These are phyloP conservation scores for Phlyctochytrium bullatum DNA, from an alignment of 192 early-diverging fungal species.

Conservation along the genomic window DNA sequence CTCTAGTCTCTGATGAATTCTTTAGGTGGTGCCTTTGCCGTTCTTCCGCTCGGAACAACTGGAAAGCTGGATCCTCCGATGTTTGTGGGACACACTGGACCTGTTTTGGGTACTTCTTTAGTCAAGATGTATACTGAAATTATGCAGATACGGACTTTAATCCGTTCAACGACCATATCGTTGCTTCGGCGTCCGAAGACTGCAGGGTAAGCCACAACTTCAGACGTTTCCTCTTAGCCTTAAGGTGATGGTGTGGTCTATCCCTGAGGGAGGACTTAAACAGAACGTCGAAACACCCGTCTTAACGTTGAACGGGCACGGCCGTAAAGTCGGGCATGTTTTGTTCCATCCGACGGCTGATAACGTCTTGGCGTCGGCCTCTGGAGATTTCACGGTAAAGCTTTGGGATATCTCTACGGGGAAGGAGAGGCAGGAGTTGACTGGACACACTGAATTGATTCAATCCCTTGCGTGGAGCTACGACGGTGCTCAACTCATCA, in stretches of 20 bases:
- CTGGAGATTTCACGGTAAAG: slow-evolving; percentile 78
- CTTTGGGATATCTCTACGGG: slow-evolving; percentile 95
- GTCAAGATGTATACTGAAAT: not conserved
- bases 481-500: slow-evolving; percentile 79
- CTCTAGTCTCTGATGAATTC: slow-evolving; percentile 9
- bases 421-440: slow-evolving; percentile 69
- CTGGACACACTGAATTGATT: slow-evolving; percentile 86
- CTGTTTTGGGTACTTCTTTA: slow-evolving; percentile 63
- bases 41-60: slow-evolving; percentile 75
- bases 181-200: slow-evolving; percentile 69
- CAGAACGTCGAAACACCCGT: slow-evolving; percentile 77
- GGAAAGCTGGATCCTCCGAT: slow-evolving; percentile 91
- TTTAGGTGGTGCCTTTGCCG: slow-evolving; percentile 91
- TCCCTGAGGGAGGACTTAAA: slow-evolving; percentile 75
- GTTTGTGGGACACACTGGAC: slow-evolving; percentile 88
- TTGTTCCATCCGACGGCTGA: slow-evolving; percentile 95
- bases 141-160: slow-evolving; percentile 88
- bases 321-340: slow-evolving; percentile 92
- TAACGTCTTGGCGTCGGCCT: slow-evolving; percentile 86
- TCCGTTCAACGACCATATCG: slow-evolving; percentile 95
- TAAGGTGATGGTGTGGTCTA: slow-evolving; percentile 93
- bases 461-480: slow-evolving; percentile 90
- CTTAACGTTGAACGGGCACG: slow-evolving; percentile 79
- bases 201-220: slow-evolving; percentile 29
- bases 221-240: slow-evolving; percentile 33